Base-by-base conservation (phyloP, 2,329 filamentous ascomycete genomes). In the Chaetomiaceae sp. region DNA sequence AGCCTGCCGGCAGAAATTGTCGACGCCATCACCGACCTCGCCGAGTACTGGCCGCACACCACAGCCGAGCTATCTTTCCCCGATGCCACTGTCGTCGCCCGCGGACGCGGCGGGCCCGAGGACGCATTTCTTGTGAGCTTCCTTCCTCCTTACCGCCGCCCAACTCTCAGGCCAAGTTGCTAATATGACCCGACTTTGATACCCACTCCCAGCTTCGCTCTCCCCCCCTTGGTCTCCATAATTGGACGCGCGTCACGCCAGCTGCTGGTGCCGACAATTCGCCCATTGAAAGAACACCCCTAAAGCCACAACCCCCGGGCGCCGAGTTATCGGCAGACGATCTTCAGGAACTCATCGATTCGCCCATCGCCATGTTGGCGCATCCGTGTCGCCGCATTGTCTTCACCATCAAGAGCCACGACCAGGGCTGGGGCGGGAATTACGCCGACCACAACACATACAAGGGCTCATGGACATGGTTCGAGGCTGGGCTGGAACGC, bases 1-100 rank as follows among this genome's bases (percentile, higher is more conserved):
- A 62, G 62, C 2, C 65, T 85, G 1, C 81, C 82, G 0, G 63
- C 70, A 2, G 81, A 84, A 53, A 53, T 85, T 0, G 67, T 81
- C 33, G 75, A 83, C 58, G 62, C 65, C 40, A 73, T 85, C 40
- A 64, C 84, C 48, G 81, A 85, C 59, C 62, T 69, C 23, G 82
- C 80, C 48, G 80, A 83, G 64, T 85, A 84, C 64, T 85, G 82
- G 81, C 75, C 74, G 13, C 75, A 76, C 56, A 73, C 74, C 1
- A 65, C 67, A 1, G 60, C 66, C 9, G 64, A 63, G 12, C 54
- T 60, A 50, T 51, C 55, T 5, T 45, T 55, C 10, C 50, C 50
- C 6, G 30, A 39, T 2, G 37, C 38, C 0, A 44, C 48, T 3
- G 45, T 62, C 5, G 20, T 42, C 1, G 57, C 66, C 17, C 27